These are phyloP conservation scores for Oryza glaberrima DNA, from an alignment of 176 grass and related monocot genomes.

Conservation along the genomic window DNA sequence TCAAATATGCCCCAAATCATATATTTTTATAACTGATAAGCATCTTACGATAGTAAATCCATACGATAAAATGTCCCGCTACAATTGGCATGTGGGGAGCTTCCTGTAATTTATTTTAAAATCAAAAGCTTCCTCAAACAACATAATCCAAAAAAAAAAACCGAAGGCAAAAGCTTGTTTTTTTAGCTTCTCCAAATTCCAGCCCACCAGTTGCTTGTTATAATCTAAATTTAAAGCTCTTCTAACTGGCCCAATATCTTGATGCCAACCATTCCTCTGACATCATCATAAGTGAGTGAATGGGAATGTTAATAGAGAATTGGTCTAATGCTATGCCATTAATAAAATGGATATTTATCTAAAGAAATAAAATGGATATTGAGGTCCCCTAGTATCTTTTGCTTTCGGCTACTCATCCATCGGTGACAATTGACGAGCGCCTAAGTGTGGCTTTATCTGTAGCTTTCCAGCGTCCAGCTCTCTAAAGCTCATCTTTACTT, in stretches of 20 bases:
- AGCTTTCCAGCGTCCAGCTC: constrained; percentile 8
- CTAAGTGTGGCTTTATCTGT: neutral
- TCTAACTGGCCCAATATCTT: no score
- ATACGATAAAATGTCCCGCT: neutral
- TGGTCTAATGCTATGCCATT: neutral
- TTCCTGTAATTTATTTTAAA: no score
- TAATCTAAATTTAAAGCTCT: no score
- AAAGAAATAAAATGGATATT: neutral
- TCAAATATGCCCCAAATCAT: no score
- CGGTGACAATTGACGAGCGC: neutral
- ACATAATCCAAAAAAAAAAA: no score
- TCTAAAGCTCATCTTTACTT: constrained; percentile 15
- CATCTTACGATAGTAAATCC: neutral
- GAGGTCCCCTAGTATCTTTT: constrained; percentile 17
- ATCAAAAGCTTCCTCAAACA: no score
- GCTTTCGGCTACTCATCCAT: constrained; percentile 40
- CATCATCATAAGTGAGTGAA: neutral
- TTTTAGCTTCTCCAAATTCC: no score
- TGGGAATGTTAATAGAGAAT: neutral
- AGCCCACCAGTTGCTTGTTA: no score
- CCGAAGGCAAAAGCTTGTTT: no score
- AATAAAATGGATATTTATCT: neutral
- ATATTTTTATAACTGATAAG: no score
- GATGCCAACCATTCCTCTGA: neutral
- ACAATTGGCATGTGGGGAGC: no score